Evolutionary conservation across 2,329 filamentous ascomycete species (phyloP).

Genomic region (Aspergillus novofumigatus): DNA sequence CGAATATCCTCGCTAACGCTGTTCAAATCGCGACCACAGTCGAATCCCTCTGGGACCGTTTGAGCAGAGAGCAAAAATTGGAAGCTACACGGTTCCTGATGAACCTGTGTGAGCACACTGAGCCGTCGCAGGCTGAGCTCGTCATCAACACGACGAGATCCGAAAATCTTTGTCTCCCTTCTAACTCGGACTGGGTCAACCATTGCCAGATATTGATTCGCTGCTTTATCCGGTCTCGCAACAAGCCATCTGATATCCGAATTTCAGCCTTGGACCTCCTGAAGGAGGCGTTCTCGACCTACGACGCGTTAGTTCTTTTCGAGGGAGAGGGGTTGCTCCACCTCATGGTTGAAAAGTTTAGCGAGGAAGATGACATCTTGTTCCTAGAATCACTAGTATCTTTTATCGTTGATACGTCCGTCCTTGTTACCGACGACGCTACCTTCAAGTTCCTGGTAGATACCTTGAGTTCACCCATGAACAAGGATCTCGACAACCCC

Average conservation of each 20-base stretch:
- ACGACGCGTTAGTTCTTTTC: constrained; percentile 29
- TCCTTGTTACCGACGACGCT: constrained; percentile 25
- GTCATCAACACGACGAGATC: constrained; percentile 32
- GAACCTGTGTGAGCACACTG: constrained; percentile 33
- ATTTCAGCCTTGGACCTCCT: constrained; percentile 36
- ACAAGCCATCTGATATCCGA: constrained; percentile 37
- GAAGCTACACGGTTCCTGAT: constrained; percentile 34
- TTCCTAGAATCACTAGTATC: constrained; percentile 38
- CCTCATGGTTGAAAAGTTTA: constrained; percentile 31
- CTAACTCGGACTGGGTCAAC: constrained; percentile 30
- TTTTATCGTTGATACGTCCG: constrained; percentile 34
- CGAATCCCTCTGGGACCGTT: constrained; percentile 35
- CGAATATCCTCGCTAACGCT: constrained; percentile 36
- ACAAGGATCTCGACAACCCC: constrained; percentile 28
- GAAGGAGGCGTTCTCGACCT: constrained; percentile 35
- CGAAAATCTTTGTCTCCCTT: constrained; percentile 33
- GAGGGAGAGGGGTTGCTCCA: constrained; percentile 30
- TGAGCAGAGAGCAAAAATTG: constrained; percentile 33
- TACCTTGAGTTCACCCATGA: constrained; percentile 34
- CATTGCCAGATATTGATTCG: constrained; percentile 32
- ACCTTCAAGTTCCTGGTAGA: constrained; percentile 31
- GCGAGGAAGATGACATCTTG: constrained; percentile 34
- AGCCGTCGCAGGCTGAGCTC: constrained; percentile 36
- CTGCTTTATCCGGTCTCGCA: constrained; percentile 35
- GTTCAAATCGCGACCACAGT: constrained; percentile 34